Percentiles rank a stretch among this genome's conserved stretches.
Evolutionary conservation across 2,329 filamentous ascomycete genomes (phyloP).

Genomic region (Plectosphaerella sp.): DNA sequence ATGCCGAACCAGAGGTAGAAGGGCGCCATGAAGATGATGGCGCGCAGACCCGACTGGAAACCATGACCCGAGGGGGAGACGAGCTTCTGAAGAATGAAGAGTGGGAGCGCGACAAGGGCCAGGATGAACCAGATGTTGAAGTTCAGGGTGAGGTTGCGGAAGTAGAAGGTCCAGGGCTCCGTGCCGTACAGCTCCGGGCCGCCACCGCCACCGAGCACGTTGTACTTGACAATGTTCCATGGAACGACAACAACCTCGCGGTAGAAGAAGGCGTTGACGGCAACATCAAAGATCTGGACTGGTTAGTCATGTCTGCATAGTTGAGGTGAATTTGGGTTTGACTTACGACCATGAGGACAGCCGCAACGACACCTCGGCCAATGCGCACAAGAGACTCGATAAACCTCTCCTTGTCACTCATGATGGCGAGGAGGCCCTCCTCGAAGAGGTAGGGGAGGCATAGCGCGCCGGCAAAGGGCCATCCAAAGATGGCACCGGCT

Average conservation of each 20-base stretch:
- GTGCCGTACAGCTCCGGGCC: slow-evolving; percentile 93
- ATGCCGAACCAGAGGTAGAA: slow-evolving; percentile 95
- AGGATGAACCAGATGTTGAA: slow-evolving; percentile 94
- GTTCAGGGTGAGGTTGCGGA: slow-evolving; percentile 86
- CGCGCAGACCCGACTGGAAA: slow-evolving; percentile 68
- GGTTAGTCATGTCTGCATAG: neutral
- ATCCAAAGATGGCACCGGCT: slow-evolving; percentile 78
- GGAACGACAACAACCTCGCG: slow-evolving; percentile 71
- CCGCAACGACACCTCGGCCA: slow-evolving; percentile 62
- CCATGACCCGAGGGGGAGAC: slow-evolving; percentile 57
- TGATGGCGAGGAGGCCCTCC: slow-evolving; percentile 57
- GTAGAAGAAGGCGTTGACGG: slow-evolving; percentile 81
- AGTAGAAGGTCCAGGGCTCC: slow-evolving; percentile 95
- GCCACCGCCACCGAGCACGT: slow-evolving; percentile 77
- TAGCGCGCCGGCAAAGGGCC: slow-evolving; percentile 88
- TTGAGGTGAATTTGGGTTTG: neutral
- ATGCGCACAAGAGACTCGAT: slow-evolving; percentile 58
- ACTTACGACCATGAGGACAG: slow-evolving; percentile 65
- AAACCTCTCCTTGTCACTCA: slow-evolving; percentile 54
- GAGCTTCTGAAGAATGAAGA: slow-evolving; percentile 70
- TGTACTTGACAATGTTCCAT: slow-evolving; percentile 94
- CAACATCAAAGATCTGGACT: slow-evolving; percentile 61
- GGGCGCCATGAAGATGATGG: slow-evolving; percentile 72
- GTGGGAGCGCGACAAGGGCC: slow-evolving; percentile 67
- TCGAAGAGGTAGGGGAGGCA: slow-evolving; percentile 77